Evolutionary conservation across 495 filamentous ascomycete genomes (phyloP).

Genomic region (Penicillium parvum): DNA sequence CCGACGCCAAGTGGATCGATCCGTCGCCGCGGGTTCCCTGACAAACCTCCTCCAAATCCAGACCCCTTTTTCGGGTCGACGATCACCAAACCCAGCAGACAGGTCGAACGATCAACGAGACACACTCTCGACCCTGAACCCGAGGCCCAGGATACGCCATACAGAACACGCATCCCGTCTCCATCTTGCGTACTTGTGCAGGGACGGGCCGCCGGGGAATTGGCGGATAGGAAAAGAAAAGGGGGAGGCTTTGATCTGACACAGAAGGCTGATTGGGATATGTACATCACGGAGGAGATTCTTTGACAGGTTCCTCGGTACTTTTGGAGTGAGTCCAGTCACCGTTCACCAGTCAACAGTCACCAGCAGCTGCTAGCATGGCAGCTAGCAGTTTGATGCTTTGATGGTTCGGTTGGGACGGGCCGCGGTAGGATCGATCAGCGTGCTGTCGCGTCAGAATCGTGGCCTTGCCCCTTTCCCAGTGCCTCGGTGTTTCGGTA

Average conservation of each 20-base stretch:
- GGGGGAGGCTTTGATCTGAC: background rate
- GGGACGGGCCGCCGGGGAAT: slow-evolving; percentile 16
- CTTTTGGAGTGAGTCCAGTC: background rate
- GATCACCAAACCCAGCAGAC: slow-evolving; percentile 4
- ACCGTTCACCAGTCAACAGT: background rate
- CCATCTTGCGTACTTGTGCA: slow-evolving; percentile 10
- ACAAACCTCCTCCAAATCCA: too few species aligned
- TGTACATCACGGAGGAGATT: background rate
- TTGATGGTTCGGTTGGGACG: slow-evolving; percentile 8
- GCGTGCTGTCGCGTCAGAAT: slow-evolving; percentile 2
- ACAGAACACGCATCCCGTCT: background rate
- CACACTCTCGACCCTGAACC: too few species aligned
- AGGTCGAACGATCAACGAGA: background rate
- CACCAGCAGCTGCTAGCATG: too few species aligned
- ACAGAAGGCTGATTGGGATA: background rate
- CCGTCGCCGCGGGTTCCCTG: slow-evolving; percentile 10
- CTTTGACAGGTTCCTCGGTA: slow-evolving; percentile 18
- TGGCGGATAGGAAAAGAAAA: background rate
- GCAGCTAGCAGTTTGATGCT: too few species aligned
- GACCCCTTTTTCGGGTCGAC: slow-evolving; percentile 1
- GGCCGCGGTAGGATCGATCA: slow-evolving; percentile 15
- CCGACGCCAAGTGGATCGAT: slow-evolving; percentile 12
- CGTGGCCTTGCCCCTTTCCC: slow-evolving; percentile 12
- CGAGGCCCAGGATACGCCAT: too few species aligned
- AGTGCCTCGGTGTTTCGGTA: slow-evolving; percentile 15